Evolutionary conservation across 768 basidiomycete species (phyloP), one percentile per base, ranked within the genome.

Genomic region (Cyclocybe aegerita): DNA sequence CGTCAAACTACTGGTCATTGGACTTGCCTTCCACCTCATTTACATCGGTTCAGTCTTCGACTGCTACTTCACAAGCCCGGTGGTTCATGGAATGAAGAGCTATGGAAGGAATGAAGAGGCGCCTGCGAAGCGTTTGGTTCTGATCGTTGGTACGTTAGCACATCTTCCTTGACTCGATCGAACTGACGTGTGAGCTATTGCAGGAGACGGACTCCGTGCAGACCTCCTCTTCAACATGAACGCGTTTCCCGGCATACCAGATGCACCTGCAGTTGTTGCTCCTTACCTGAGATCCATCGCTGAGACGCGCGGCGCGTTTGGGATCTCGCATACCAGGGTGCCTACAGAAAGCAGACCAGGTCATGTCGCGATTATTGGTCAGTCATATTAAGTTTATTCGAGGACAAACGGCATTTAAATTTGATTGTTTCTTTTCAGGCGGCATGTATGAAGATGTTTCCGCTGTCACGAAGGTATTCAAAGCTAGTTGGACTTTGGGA

Each of bases 381-480:
- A 42, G 54, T 44, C 29, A 6, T 39, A 36, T 16, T 10, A 15
- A 8, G 12, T 6, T 42, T 10, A 11, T 16, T 16, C 12, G 12
- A 29, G 17, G 9, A 7, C 5, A 7, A 1, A 4, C 16, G 11
- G 10, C 9, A 37, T 7, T 37, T 23, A 17, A 15, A 8, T 17
- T 10, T 11, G 23, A 23, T 14, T 33, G 10, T 43, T 2, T 14
- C 9, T n/a, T 4, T 38, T 6, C 46, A 85, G 82, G 82, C 31
- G 91, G 91, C 2, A 93, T 93, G 90, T 92, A 93, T 61, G 91
- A 93, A 66, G 90, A 93, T 56, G 90, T 90, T 3, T 89, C 87
- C 0, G 90, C 91, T 11, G 90, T 92, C 30, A 91, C 88, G 15
- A 90, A 90, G 77, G 90, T 79, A 70, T 58, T 72, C 53, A 53